Conservation (phyloP, 345 rosid species). For the Aquilaria malaccensis region DNA sequence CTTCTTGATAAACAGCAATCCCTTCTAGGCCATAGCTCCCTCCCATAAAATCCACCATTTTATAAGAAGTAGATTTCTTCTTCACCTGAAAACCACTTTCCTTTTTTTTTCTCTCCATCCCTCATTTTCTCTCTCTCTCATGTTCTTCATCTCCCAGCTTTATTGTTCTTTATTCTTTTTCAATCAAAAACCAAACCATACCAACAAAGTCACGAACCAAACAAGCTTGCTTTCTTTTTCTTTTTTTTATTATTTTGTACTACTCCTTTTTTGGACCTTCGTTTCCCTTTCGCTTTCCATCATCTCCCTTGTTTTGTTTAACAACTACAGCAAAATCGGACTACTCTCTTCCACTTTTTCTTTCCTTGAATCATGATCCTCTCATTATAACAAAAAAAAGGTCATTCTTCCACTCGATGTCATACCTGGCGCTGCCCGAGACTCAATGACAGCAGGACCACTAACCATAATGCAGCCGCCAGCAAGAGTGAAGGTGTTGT, state of each 20-base stretch:
- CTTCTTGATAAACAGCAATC: not conserved
- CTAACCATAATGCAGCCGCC: slow-evolving; percentile 15
- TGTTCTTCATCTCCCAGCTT: too few relatives aligned
- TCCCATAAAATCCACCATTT: slow-evolving; percentile 4
- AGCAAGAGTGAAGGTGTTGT: slow-evolving; percentile 36
- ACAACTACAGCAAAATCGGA: too few relatives aligned
- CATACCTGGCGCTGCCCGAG: slow-evolving; percentile 20
- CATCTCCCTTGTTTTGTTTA: too few relatives aligned
- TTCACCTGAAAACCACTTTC: slow-evolving; percentile 20
- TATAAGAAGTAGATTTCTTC: slow-evolving; percentile 14
- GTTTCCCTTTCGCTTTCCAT: too few relatives aligned
- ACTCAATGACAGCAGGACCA: slow-evolving; percentile 32
- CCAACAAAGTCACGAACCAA: too few relatives aligned
- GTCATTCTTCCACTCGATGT: slow-evolving; percentile 26
- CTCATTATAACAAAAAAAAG: slow-evolving; percentile 12
- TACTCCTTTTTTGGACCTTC: not conserved
- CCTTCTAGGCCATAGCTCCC: not conserved
- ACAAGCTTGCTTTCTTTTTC: too few relatives aligned
- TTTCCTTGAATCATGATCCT: slow-evolving; percentile 19
- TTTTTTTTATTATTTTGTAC: too few relatives aligned
- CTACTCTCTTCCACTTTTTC: slow-evolving; percentile 1
- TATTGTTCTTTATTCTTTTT: too few relatives aligned
- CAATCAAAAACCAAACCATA: too few relatives aligned
- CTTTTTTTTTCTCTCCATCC: not conserved
- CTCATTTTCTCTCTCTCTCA: not conserved